Evolutionary conservation across 495 filamentous ascomycete genomes (phyloP), one percentile per base, ranked within the genome.

Genomic region (Trypethelium eluteriae): DNA sequence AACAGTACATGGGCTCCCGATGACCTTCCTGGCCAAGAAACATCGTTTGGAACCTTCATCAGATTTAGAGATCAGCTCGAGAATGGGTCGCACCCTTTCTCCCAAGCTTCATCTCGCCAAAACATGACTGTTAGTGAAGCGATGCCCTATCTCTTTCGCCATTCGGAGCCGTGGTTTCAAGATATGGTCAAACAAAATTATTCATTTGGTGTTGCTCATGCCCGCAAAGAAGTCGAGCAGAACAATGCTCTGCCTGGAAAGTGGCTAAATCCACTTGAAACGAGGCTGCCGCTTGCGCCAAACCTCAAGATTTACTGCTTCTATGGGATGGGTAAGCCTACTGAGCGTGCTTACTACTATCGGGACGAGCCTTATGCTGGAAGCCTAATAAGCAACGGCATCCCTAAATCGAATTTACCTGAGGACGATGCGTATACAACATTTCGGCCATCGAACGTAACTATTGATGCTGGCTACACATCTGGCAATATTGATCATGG

Each of bases 251-350:
- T 92, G 67, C 88, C 86, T 3, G 79, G 82, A 47, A 98, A 93
- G 73, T 98, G 94, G 94, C 82, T 96, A 56, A 98, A 98, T 75
- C 94, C 94, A 0, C 84, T 98, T 32, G 95, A 98, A 72, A 88
- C 91, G 1, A 86, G 95, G 7, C 81, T 98, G 0, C 94, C 94
- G 0, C 81, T 89, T 57, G 94, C 94, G 14, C 94, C 94, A 0
- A 89, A 86, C 73, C 82, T 98, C 76, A 97, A 96, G 80, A 90
- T 98, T 25, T 98, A 94, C 75, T 98, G 94, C 77, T 98, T 98
- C 80, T 98, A 98, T 75, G 94, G 91, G 44, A 83, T 96, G 36
- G 91, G 89, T 6, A 98, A 98, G 76, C 87, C 89, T 12, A 96
- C 93, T 0, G 93, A 98, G 76, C 83, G 93, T 62, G 85, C 86